Base-by-base conservation (phyloP, 2,329 filamentous ascomycete genomes). In the Diaporthe sp. region DNA sequence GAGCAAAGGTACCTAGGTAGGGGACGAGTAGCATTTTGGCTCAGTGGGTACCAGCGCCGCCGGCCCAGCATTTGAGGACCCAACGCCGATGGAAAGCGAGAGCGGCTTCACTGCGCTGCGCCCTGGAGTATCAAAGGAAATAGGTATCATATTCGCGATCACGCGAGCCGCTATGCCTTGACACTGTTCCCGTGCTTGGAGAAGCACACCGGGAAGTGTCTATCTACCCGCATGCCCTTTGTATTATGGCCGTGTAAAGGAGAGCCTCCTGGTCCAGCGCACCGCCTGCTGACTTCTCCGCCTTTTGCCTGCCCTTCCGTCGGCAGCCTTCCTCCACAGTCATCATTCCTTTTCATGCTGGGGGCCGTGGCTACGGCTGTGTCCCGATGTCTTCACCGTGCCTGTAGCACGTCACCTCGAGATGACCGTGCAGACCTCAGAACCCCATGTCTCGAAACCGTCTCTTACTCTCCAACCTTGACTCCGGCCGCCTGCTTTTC, bases 401-500 rank as follows among this genome's bases (percentile, higher is more conserved):
- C 31, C 8, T 1, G 3, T 31, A 7, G 22, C 31, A 53, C 19
- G 44, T 19, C 19, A 13, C 8, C 31, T 3, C 6, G 1, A 17
- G 19, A 7, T 25, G 22, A 3, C 3, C 12, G 12, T 4, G 44
- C 31, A 49, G 28, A 25, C 28, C 28, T n/a, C 10, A 3, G n/a
- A 42, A 1, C 1, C 8, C 10, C 31, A 28, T 15, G 25, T 25
- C 6, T 22, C 25, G 9, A 5, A 4, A 1, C 25, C 60, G 12
- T 19, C 19, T 58, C 61, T 25, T 72, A 76, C 46, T 75, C 68
- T 1, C 73, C 75, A 31, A 68, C 57, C 53, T 72, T 75, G 28
- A 65, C 74, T 3, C 73, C 76, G 4, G 42, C 74, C 19, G 70
- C 80, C 44, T 78, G 79, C 79, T 81, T 83, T 77, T 83, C 82